A percentile compares a stretch with the other conserved stretches of the same genome.
These are phyloP conservation scores for Magnolia changhungtana DNA, from an alignment of 164 flowering plant genomes.

Conservation along the genomic window DNA sequence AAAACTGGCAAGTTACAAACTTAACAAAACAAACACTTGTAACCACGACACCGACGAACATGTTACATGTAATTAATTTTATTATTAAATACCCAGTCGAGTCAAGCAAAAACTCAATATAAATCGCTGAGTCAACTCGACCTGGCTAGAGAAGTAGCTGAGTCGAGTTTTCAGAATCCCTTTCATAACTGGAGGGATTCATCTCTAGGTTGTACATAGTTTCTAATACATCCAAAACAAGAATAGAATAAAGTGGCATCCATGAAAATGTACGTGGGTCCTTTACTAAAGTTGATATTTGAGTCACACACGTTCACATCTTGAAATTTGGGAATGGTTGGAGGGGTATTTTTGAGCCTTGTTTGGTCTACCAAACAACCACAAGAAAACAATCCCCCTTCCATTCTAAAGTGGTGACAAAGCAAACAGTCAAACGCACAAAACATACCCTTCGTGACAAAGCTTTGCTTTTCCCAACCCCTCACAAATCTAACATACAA, in stretches of 20 bases:
- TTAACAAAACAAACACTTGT: too few relatives aligned
- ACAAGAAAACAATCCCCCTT: constrained; percentile 1
- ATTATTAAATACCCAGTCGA: too few relatives aligned
- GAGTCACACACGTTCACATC: constrained; percentile 4
- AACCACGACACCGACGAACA: too few relatives aligned
- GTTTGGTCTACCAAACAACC: constrained; percentile 11
- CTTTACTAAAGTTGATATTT: neutral
- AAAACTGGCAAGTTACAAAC: too few relatives aligned
- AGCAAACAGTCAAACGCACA: constrained; percentile 51
- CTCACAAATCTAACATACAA: neutral
- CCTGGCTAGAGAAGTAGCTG: too few relatives aligned
- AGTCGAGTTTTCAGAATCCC: too few relatives aligned
- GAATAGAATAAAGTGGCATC: neutral
- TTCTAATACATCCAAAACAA: neutral
- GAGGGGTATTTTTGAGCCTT: neutral
- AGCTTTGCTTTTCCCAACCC: constrained; percentile 69
- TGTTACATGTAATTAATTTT: too few relatives aligned
- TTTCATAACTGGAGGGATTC: neutral
- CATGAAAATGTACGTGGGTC: neutral
- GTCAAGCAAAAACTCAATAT: too few relatives aligned
- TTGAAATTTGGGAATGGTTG: constrained; percentile 13
- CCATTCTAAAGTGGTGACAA: constrained; percentile 20
- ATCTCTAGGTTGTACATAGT: neutral
- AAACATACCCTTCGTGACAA: constrained; percentile 73
- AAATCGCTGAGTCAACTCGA: too few relatives aligned